phyloP scores from a whole-genome alignment of 2,329 filamentous ascomycete genomes.

The Diaporthe batatas region DNA sequence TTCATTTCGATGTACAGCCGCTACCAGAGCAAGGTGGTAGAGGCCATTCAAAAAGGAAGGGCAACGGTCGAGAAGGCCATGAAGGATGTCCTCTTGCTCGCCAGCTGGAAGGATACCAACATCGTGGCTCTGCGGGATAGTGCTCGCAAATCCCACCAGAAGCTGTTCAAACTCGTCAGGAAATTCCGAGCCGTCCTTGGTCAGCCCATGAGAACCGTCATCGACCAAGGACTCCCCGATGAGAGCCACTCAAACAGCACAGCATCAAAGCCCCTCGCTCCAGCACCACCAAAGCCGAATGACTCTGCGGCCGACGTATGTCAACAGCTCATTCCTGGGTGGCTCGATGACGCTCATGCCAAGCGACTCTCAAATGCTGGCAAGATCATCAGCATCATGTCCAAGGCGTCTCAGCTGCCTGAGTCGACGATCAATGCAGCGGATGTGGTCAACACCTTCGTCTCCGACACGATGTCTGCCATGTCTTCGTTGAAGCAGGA shows the following conservation, averaged over 20 bases:
- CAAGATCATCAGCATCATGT: constrained; percentile 82
- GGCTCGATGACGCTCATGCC: constrained; percentile 57
- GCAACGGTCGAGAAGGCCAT: constrained; percentile 88
- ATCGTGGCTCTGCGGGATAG: constrained; percentile 91
- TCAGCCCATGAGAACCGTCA: constrained; percentile 78
- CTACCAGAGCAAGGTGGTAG: constrained; percentile 75
- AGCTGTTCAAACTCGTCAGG: constrained; percentile 89
- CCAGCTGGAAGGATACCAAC: constrained; percentile 98
- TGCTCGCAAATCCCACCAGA: constrained; percentile 89
- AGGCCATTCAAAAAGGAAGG: constrained; percentile 76
- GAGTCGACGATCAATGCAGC: constrained; percentile 67
- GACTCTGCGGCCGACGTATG: constrained; percentile 52
- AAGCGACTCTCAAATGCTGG: constrained; percentile 78
- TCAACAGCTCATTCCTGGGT: constrained; percentile 53
- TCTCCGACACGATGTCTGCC: constrained; percentile 75
- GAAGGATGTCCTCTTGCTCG: constrained; percentile 91
- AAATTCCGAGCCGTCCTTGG: constrained; percentile 88
- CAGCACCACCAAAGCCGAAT: constrained; percentile 49
- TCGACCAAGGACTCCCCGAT: constrained; percentile 72
- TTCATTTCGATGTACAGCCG: constrained; percentile 82
- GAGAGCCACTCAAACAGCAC: constrained; percentile 48
- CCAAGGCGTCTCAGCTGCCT: constrained; percentile 68
- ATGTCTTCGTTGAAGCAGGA: constrained; percentile 83
- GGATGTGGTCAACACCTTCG: constrained; percentile 74
- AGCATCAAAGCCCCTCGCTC: neutral